Percentiles rank a stretch among this genome's conserved stretches.
phyloP scores from a whole-genome alignment of 495 filamentous ascomycete genomes.

The Astrocystis sublimbata region DNA sequence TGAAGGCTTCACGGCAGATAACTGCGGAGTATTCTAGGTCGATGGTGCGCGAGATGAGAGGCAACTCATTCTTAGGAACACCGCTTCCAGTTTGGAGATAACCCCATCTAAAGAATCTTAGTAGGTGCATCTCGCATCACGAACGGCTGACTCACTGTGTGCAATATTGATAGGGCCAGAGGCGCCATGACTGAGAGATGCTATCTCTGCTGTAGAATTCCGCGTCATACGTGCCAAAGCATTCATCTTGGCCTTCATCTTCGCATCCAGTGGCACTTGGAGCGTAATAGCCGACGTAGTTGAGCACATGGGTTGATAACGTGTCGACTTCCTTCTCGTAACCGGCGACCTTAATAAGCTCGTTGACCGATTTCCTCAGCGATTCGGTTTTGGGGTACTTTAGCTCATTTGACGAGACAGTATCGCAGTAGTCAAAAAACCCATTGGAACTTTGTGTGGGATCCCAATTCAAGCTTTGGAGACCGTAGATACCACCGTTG shows the following conservation, averaged over 20 bases:
- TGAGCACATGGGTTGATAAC: slow-evolving; percentile 60
- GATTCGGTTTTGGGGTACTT: slow-evolving; percentile 48
- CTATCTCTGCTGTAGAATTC: slow-evolving; percentile 54
- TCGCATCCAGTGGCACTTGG: slow-evolving; percentile 40
- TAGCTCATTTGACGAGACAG: slow-evolving; percentile 50
- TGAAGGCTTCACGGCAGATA: slow-evolving; percentile 62
- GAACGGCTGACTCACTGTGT: slow-evolving; percentile 38
- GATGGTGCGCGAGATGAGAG: slow-evolving; percentile 65
- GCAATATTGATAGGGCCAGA: slow-evolving; percentile 62
- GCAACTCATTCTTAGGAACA: slow-evolving; percentile 56
- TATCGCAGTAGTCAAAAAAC: slow-evolving; percentile 62
- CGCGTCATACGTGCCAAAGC: slow-evolving; percentile 54
- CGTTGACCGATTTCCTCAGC: slow-evolving; percentile 42
- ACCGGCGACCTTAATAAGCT: slow-evolving; percentile 56
- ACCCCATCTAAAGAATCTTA: slow-evolving; percentile 59
- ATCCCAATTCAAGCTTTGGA: slow-evolving; percentile 73
- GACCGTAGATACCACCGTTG: slow-evolving; percentile 49
- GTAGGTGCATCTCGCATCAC: not conserved
- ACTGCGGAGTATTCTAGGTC: slow-evolving; percentile 54
- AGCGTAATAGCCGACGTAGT: slow-evolving; percentile 63
- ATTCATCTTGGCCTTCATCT: slow-evolving; percentile 51
- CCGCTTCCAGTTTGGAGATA: slow-evolving; percentile 67
- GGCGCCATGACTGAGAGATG: slow-evolving; percentile 51
- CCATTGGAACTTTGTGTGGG: slow-evolving; percentile 53
- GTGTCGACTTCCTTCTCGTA: slow-evolving; percentile 49